Evolutionary conservation across 495 filamentous ascomycete species (phyloP), one percentile per base, ranked within the genome.

Genomic region (Neohortaea acidophila): DNA sequence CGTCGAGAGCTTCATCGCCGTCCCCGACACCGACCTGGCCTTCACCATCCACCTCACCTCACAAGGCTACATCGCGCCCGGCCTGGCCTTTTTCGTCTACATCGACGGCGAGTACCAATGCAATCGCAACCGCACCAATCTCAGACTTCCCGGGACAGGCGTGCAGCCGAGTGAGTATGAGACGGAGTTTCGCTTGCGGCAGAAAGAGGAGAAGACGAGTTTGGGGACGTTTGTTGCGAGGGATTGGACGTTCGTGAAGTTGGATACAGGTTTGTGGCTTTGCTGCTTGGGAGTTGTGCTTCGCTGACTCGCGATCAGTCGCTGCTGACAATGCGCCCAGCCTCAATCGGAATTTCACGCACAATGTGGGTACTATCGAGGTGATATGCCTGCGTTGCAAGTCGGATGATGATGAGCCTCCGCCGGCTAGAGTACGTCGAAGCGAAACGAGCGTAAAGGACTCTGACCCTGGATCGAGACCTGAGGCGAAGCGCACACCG

Each of bases 61-160:
- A 1, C 27, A 53, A 21, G 57, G 51, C 13, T 66, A 62, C 53
- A 63, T 68, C 20, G 61, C 63, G 10, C 49, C 57, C 20, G 65
- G 65, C 4, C 33, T 69, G 9, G 62, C 62, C 6, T 59, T 62
- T 51, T 67, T 63, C 38, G 61, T 67, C 21, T 69, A 54, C 49
- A 67, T 67, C 20, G 65, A 69, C 37, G 65, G 65, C 23, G 43
- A 54, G 25, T 65, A 65, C 38, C 64, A 69, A 40, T 62, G 60
- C 51, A 69, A 69, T 47, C 65, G 65, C 27, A 63, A 66, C 39
- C 51, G 55, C 4, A 44, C 38, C 7, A 46, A 51, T n/a, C 38
- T 69, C n/a, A 44, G 49, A 15, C 39, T 53, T 14, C 53, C 54
- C 2, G 32, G 24, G 12, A 39, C 45, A n/a, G 37, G 19, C n/a